Percentiles rank a stretch among this genome's conserved stretches.
phyloP scores from a whole-genome alignment of 2,329 filamentous ascomycete species.

The Fusarium sp. region DNA sequence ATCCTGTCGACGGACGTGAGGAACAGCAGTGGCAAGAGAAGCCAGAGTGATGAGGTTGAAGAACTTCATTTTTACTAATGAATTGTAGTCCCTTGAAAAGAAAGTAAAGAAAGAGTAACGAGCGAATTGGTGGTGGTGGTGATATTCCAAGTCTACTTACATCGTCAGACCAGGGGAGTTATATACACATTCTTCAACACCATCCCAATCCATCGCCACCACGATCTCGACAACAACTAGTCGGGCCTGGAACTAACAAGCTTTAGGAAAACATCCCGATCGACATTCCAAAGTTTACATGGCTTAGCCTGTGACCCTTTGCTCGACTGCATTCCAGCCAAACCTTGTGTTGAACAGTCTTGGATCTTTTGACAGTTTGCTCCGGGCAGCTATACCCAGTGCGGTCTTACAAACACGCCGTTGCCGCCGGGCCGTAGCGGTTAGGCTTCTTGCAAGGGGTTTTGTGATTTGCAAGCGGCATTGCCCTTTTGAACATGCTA shows the following conservation, averaged over 20 bases:
- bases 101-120: neutral
- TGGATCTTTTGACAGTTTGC: neutral
- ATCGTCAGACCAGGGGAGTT: neutral
- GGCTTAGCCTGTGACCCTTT: conserved; percentile 1
- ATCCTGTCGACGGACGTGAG: conserved; percentile 14
- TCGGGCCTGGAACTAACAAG: neutral
- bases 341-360: neutral
- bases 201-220: neutral
- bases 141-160: neutral
- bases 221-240: neutral
- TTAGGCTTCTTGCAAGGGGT: neutral
- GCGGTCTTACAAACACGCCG: conserved; percentile 5
- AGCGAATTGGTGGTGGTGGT: neutral
- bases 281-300: conserved; percentile 19
- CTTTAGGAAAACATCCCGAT: conserved; percentile 4
- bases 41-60: conserved; percentile 20
- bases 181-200: conserved; percentile 18
- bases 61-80: conserved; percentile 28
- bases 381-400: conserved; percentile 9
- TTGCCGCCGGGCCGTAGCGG: conserved; percentile 28
- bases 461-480: neutral
- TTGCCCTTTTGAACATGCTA: conserved; percentile 1
- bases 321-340: neutral
- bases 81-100: neutral
- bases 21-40: conserved; percentile 25